These are phyloP conservation scores for Pseudopyricularia javanii DNA, from an alignment of 2,329 filamentous ascomycete genomes.

Conservation along the genomic window DNA sequence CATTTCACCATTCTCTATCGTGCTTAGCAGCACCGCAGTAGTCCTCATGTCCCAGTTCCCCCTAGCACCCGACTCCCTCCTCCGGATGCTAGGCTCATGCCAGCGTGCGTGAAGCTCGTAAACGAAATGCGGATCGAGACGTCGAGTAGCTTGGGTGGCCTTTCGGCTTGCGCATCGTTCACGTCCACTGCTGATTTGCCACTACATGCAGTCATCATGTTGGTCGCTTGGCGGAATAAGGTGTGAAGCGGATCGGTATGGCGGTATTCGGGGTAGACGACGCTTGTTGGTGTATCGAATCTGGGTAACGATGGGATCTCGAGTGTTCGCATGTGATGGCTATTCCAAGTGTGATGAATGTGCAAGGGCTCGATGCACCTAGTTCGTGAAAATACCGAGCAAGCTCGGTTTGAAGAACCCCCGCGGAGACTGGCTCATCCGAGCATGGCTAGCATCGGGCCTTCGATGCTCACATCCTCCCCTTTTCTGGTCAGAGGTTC, in stretches of 20 bases:
- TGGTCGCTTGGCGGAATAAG: neutral
- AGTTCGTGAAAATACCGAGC: too few relatives aligned
- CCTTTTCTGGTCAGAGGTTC: neutral
- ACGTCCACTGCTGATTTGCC: slow-evolving; percentile 22
- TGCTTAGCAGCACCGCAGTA: slow-evolving; percentile 17
- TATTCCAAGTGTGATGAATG: too few relatives aligned
- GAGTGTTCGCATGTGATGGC: too few relatives aligned
- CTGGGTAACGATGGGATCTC: too few relatives aligned
- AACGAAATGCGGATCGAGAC: slow-evolving; percentile 24
- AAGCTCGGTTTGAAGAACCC: too few relatives aligned
- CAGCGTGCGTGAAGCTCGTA: slow-evolving; percentile 22
- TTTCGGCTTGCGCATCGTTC: too few relatives aligned
- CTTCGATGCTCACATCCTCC: neutral
- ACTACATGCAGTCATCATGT: slow-evolving; percentile 25
- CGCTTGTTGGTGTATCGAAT: neutral
- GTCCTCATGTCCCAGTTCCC: slow-evolving; percentile 16
- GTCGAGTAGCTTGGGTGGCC: slow-evolving; percentile 19
- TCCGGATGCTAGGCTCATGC: slow-evolving; percentile 24
- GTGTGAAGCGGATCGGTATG: neutral
- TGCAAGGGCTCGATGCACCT: too few relatives aligned
- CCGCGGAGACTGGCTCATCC: too few relatives aligned
- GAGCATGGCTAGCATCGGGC: too few relatives aligned
- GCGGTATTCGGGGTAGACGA: neutral
- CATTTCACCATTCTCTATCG: neutral
- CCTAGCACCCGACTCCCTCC: slow-evolving; percentile 10